phyloP scores from a whole-genome alignment of 1,284 basidiomycete genomes.

The Ganoderma boninense region DNA sequence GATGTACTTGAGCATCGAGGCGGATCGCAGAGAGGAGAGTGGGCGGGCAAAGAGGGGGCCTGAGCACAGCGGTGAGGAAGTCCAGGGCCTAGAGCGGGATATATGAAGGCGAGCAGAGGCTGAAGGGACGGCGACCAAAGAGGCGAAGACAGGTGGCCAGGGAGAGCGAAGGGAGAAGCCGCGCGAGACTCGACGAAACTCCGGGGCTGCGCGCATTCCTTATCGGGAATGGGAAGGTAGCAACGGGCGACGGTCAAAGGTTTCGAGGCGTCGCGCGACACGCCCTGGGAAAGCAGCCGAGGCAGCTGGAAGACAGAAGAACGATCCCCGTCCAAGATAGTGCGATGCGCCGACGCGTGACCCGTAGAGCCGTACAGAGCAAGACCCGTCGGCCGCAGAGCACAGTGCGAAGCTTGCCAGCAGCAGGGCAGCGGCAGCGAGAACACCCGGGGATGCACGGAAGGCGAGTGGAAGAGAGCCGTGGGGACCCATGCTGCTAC shows the following conservation, averaged over 20 bases:
- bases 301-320: slow-evolving; percentile 9
- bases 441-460: slow-evolving; percentile 1
- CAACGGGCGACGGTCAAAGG: slow-evolving; percentile 11
- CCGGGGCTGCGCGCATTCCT: slow-evolving; percentile 21
- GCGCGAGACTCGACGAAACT: slow-evolving; percentile 13
- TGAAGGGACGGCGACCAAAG: slow-evolving; percentile 1
- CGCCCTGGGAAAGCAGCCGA: background rate
- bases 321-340: background rate
- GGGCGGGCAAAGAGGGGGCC: background rate
- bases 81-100: background rate
- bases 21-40: slow-evolving; percentile 4
- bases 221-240: slow-evolving; percentile 26
- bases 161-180: slow-evolving; percentile 23
- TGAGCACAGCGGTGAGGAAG: background rate
- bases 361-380: background rate
- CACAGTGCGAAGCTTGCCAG: background rate
- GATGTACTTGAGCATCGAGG: slow-evolving; percentile 42
- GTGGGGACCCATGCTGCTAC: slow-evolving; percentile 3
- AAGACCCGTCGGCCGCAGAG: background rate
- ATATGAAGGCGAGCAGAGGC: background rate
- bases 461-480: background rate
- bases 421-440: background rate
- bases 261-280: slow-evolving; percentile 4
- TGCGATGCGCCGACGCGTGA: background rate
- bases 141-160: slow-evolving; percentile 4